Conservation (phyloP, 2,329 filamentous ascomycete genomes). For the Fusarium sambucinum region DNA sequence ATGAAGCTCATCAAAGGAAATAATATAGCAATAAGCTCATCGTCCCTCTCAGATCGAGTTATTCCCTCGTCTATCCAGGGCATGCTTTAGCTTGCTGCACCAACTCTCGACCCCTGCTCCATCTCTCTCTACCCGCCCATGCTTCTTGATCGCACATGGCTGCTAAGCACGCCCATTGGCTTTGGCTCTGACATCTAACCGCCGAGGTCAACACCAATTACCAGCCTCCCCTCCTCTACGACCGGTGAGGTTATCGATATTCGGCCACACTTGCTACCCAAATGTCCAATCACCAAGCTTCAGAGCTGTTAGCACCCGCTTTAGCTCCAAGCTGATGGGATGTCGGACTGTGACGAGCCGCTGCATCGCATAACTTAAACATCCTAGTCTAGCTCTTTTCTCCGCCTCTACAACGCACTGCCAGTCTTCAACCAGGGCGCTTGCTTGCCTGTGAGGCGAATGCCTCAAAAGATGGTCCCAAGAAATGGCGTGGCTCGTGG, state of each 20-base stretch:
- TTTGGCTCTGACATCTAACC: conserved; percentile 52
- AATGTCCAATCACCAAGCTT: conserved; percentile 29
- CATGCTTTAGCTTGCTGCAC: conserved; percentile 28
- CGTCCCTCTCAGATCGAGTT: conserved; percentile 22
- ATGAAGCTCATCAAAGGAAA: conserved; percentile 20
- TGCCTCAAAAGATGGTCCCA: conserved; percentile 22
- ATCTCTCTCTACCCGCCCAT: conserved; percentile 29
- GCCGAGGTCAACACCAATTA: conserved; percentile 53
- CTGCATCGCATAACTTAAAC: conserved; percentile 37
- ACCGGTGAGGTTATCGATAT: conserved; percentile 31
- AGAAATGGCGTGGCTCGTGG: conserved; percentile 41
- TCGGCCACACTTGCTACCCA: conserved; percentile 17
- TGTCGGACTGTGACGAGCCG: conserved; percentile 36
- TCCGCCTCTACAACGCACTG: conserved; percentile 38
- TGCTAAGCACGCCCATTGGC: conserved; percentile 53
- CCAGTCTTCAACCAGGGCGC: conserved; percentile 31
- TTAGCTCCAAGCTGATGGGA: conserved; percentile 32
- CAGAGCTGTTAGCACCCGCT: conserved; percentile 21
- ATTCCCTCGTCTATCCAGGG: conserved; percentile 19
- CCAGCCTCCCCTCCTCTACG: conserved; percentile 38
- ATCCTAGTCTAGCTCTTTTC: conserved; percentile 26
- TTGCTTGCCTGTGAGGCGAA: conserved; percentile 29
- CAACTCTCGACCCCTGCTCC: conserved; percentile 24
- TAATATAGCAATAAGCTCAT: conserved; percentile 8
- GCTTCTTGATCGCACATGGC: conserved; percentile 25